Conservation (phyloP, 768 basidiomycete species). For the Podaxis rugospora region DNA sequence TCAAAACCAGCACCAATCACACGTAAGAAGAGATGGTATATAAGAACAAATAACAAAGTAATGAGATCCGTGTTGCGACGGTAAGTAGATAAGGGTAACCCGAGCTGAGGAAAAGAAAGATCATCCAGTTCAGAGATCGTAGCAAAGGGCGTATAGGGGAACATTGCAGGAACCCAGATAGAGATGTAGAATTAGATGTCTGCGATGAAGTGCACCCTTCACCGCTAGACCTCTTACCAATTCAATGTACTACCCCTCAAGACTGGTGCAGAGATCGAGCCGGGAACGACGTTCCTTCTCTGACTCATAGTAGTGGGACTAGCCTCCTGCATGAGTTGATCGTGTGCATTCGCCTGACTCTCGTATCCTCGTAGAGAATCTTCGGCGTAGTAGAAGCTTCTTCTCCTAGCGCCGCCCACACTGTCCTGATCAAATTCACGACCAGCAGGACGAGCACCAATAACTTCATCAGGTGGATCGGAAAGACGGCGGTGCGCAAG, state of each 20-base stretch:
- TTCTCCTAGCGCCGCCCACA: constrained; percentile 63
- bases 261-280: constrained; percentile 70
- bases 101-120: no score
- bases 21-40: no score
- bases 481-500: constrained; percentile 69
- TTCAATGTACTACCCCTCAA: constrained; percentile 82
- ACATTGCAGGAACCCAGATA: not conserved
- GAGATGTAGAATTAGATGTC: not conserved
- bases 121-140: no score
- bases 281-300: constrained; percentile 55
- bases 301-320: constrained; percentile 32
- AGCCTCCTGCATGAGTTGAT: not conserved
- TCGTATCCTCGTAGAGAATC: constrained; percentile 69
- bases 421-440: constrained; percentile 76
- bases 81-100: no score
- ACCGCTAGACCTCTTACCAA: constrained; percentile 42
- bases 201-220: not conserved
- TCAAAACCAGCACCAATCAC: no score
- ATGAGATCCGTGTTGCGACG: no score
- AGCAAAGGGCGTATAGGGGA: not conserved
- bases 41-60: no score
- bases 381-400: constrained; percentile 86
- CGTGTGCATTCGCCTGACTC: constrained; percentile 19
- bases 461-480: constrained; percentile 40
- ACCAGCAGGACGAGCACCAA: constrained; percentile 54